Evolutionary conservation across 2,329 filamentous ascomycete genomes (phyloP).

Genomic region (Ophiostoma himal-ulmi): DNA sequence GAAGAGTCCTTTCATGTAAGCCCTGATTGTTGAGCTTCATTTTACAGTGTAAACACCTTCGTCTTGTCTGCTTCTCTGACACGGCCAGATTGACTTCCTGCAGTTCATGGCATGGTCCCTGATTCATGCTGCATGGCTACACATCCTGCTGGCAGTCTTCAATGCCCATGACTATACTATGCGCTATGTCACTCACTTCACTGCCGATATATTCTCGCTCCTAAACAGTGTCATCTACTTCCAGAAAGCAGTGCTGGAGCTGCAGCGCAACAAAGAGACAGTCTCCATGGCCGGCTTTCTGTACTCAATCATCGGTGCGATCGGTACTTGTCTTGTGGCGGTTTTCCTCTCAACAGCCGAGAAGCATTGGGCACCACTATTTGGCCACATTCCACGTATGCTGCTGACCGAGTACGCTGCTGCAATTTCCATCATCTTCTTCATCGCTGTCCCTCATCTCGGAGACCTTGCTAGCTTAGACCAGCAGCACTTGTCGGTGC

Average conservation of each 20-base stretch:
- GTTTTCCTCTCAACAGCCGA: conserved; percentile 17
- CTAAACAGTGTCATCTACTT: conserved; percentile 21
- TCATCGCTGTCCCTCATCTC: conserved; percentile 17
- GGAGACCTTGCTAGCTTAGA: conserved; percentile 13
- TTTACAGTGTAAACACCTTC: too few relatives aligned
- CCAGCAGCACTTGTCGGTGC: conserved; percentile 17
- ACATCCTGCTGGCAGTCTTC: conserved; percentile 17
- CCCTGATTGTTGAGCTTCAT: neutral
- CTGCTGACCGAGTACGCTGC: conserved; percentile 19
- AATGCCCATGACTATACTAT: conserved; percentile 21
- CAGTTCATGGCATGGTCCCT: conserved; percentile 21
- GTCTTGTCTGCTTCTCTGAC: neutral
- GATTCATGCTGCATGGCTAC: conserved; percentile 20
- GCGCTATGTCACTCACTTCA: conserved; percentile 20
- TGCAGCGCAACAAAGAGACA: conserved; percentile 14
- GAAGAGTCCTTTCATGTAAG: neutral
- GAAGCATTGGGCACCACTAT: conserved; percentile 18
- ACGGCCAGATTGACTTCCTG: conserved; percentile 17
- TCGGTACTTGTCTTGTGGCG: conserved; percentile 16
- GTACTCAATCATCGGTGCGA: conserved; percentile 19
- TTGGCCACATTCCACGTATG: conserved; percentile 18
- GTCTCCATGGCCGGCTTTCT: conserved; percentile 18
- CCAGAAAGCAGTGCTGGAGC: conserved; percentile 19
- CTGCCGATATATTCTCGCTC: conserved; percentile 19
- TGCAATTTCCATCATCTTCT: conserved; percentile 20